Evolutionary conservation across 2,329 filamentous ascomycete genomes (phyloP), one percentile per base, ranked within the genome.

Genomic region (Apiospora malaysiana): DNA sequence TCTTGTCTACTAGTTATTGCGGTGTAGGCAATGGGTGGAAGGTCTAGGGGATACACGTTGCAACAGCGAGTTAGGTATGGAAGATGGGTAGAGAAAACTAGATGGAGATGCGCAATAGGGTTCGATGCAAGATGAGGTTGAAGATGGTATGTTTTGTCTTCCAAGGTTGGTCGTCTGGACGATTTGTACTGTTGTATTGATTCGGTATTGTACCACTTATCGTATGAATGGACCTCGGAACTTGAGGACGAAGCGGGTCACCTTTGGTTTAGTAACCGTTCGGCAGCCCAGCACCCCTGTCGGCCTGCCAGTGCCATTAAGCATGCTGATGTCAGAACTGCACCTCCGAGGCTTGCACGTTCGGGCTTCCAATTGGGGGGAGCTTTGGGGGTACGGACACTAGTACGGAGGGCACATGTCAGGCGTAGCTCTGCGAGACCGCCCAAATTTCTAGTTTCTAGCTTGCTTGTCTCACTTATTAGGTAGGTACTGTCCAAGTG

Each of bases 181-280:
- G 18, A 18, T 63, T 63, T 63, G 56, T 63, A 63, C 37, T n/a
- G 51, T 40, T 63, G 56, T 63, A 63, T 63, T 47, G 32, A n/a
- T 23, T 40, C 51, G 51, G 27, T 21, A 37, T 59, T 63, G 56
- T 40, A 40, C 9, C 7, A 40, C 32, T 63, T 59, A 18, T 59
- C 56, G 27, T 63, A 40, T n/a, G 56, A 63, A 63, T 63, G 56
- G 37, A 63, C 56, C 56, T 63, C 56, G 56, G 56, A 63, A 63
- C 56, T 23, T 21, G 18, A 37, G 56, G 32, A 40, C 18, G 56
- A 63, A 63, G 56, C 56, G 56, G 56, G 56, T 63, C 56, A 63
- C 56, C n/a, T 16, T n/a, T 37, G 16, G 18, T 23, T 37, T 32
- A 63, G 56, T 63, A 63, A 63, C 56, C 56, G 56, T 63, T 21